These are phyloP conservation scores for Dactylorhiza incarnata DNA, from an alignment of 106 monocot genomes.

Conservation along the genomic window DNA sequence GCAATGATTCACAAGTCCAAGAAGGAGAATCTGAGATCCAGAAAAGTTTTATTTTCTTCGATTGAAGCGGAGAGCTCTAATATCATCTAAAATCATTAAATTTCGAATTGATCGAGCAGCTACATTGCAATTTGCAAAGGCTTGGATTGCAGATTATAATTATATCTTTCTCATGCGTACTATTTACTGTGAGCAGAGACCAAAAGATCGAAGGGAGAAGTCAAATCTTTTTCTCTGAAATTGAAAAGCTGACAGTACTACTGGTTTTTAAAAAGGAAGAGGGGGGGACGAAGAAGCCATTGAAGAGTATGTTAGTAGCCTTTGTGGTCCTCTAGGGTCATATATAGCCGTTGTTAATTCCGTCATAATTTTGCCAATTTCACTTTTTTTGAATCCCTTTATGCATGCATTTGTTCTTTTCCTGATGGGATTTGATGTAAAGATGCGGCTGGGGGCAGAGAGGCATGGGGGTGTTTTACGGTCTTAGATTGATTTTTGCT, in stretches of 20 bases:
- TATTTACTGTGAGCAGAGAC: background rate
- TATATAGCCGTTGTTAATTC: background rate
- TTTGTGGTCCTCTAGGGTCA: background rate
- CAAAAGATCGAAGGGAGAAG: background rate
- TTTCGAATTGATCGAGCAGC: background rate
- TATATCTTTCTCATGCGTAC: background rate
- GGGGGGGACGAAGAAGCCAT: background rate
- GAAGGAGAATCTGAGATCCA: conserved; percentile 22
- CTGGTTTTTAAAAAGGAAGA: no score
- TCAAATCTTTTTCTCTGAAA: background rate
- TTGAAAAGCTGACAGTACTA: background rate
- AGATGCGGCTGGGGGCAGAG: background rate
- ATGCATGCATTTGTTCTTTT: background rate
- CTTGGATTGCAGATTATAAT: background rate
- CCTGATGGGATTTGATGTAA: background rate
- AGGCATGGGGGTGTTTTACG: background rate
- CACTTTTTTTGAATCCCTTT: background rate
- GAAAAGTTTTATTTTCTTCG: conserved; percentile 17
- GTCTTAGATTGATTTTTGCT: background rate
- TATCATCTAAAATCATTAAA: background rate
- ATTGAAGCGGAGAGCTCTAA: background rate
- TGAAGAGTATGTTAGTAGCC: background rate
- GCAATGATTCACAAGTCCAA: conserved; percentile 50
- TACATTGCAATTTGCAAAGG: background rate
- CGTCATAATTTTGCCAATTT: background rate